These are phyloP conservation scores for Cladosporium halotolerans DNA, from an alignment of 2,329 filamentous ascomycete species.

Conservation along the genomic window DNA sequence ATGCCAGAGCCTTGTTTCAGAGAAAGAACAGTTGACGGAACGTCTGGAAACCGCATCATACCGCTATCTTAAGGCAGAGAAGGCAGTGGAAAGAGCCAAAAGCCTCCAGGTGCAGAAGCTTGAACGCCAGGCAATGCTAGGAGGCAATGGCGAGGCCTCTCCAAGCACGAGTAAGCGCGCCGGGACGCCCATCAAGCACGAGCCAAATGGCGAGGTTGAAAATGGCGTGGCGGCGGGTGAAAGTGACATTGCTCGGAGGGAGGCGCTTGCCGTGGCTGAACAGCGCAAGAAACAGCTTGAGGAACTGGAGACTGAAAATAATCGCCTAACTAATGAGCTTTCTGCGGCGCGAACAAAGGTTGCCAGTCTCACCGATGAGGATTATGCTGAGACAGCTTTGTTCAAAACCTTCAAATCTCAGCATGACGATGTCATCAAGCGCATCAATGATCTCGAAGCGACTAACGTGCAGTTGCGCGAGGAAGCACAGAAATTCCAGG, in stretches of 20 bases:
- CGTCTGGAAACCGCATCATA: constrained; percentile 83
- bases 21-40: constrained; percentile 80
- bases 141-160: constrained; percentile 44
- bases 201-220: constrained; percentile 48
- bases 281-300: constrained; percentile 89
- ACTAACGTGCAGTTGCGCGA: constrained; percentile 78
- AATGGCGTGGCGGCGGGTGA: constrained; percentile 56
- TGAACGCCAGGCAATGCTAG: constrained; percentile 78
- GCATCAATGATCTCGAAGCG: constrained; percentile 85
- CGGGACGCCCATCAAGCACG: constrained; percentile 20
- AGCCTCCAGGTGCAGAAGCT: constrained; percentile 87
- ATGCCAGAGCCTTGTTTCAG: constrained; percentile 65
- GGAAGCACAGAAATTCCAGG: constrained; percentile 76
- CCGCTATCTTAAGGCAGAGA: constrained; percentile 90
- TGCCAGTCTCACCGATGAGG: constrained; percentile 76
- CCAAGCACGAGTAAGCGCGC: constrained; percentile 8
- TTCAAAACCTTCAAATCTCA: constrained; percentile 89
- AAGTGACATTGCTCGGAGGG: constrained; percentile 68
- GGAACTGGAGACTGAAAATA: constrained; percentile 69
- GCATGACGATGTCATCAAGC: constrained; percentile 86
- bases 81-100: constrained; percentile 82
- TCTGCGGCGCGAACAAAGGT: constrained; percentile 63
- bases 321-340: constrained; percentile 69
- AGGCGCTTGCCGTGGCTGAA: constrained; percentile 65
- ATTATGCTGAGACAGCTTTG: constrained; percentile 84